Evolutionary conservation across 257 asterid genomes (phyloP).

Genomic region (Ballota nigra): DNA sequence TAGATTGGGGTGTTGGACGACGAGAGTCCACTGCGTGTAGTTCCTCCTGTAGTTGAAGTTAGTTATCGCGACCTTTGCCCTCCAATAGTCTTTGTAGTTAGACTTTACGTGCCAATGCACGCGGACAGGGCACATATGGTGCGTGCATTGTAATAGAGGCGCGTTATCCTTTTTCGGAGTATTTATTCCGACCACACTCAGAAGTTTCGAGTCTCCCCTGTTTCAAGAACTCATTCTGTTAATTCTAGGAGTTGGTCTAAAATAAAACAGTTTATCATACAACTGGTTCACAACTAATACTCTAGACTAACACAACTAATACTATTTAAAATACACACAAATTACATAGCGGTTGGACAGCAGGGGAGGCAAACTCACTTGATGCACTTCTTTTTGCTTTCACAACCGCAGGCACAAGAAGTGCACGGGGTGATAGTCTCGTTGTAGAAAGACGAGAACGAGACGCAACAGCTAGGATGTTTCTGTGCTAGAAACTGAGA

Average conservation of each 20-base stretch:
- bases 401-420: slow-evolving; percentile 76
- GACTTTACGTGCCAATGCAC: slow-evolving; percentile 91
- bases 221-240: neutral
- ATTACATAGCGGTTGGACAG: too few species aligned
- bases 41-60: slow-evolving; percentile 78
- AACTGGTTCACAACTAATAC: too few species aligned
- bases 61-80: slow-evolving; percentile 73
- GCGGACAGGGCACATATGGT: slow-evolving; percentile 90
- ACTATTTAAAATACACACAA: too few species aligned
- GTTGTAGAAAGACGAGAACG: slow-evolving; percentile 79
- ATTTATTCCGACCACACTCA: slow-evolving; percentile 63
- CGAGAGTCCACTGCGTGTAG: slow-evolving; percentile 82
- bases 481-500: slow-evolving; percentile 69
- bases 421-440: slow-evolving; percentile 76
- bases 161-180: slow-evolving; percentile 72
- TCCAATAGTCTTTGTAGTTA: slow-evolving; percentile 84
- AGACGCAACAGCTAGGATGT: slow-evolving; percentile 72
- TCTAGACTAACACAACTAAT: too few species aligned
- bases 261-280: neutral
- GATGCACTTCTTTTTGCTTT: slow-evolving; percentile 54
- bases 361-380: slow-evolving; percentile 41
- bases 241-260: neutral
- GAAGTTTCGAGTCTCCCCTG: slow-evolving; percentile 80
- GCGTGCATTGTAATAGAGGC: slow-evolving; percentile 78
- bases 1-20: slow-evolving; percentile 91